Evolutionary conservation across 768 basidiomycete genomes (phyloP).

Genomic region (Pholiota conissans): DNA sequence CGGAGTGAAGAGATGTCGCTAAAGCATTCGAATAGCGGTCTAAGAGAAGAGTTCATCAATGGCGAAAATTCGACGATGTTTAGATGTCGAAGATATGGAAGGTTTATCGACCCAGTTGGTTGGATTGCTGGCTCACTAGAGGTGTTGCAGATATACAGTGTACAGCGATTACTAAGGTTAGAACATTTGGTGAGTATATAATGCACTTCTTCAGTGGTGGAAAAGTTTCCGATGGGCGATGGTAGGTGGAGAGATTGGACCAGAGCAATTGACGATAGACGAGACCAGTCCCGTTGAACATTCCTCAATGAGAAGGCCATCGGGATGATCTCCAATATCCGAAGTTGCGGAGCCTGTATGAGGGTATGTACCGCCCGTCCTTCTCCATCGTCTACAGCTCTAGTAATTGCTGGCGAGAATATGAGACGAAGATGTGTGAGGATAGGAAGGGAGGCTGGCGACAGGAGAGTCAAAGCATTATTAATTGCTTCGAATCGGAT

Average conservation of each 20-base stretch:
- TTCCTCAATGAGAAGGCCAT: slow-evolving; percentile 6
- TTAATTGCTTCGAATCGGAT: slow-evolving; percentile 2
- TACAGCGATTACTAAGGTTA: too few species aligned
- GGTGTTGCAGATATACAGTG: too few species aligned
- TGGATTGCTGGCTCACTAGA: too few species aligned
- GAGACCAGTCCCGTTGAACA: slow-evolving; percentile 5
- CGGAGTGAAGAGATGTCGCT: slow-evolving; percentile 8
- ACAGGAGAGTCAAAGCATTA: background rate
- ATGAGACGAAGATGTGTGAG: slow-evolving; percentile 12
- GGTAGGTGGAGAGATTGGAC: background rate
- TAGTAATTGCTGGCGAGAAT: slow-evolving; percentile 7
- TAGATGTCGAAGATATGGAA: slow-evolving; percentile 12
- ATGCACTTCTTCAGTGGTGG: slow-evolving; percentile 6
- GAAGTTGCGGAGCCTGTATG: slow-evolving; percentile 8
- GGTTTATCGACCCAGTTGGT: background rate
- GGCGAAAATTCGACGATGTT: slow-evolving; percentile 11
- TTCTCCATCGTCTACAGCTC: background rate
- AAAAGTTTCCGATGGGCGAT: background rate
- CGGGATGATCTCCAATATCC: slow-evolving; percentile 3
- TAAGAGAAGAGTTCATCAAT: background rate
- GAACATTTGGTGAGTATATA: slow-evolving; percentile 7
- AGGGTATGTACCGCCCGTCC: slow-evolving; percentile 8
- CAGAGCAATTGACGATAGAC: slow-evolving; percentile 11
- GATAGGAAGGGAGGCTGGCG: slow-evolving; percentile 3
- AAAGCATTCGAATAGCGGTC: slow-evolving; percentile 8